Evolutionary conservation across 257 asterid genomes (phyloP), one percentile per base, ranked within the genome.

Genomic region (Scutellaria baicalensis): DNA sequence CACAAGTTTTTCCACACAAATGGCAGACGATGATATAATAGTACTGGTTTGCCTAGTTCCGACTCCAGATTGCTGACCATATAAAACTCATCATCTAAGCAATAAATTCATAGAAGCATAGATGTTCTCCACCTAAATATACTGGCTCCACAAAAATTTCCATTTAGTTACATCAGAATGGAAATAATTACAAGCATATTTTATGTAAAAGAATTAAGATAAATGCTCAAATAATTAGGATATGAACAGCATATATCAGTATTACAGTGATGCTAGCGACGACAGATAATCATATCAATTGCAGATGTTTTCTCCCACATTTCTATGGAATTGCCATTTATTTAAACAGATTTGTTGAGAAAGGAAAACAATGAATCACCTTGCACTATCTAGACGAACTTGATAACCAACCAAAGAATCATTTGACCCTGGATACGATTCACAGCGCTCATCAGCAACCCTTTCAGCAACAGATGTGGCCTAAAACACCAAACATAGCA

Each of bases 391-490:
- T 51, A 93, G 96, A 70, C 99, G 99, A 68, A 93, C 97, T 75
- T 93, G 96, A 84, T 93, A 93, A 79, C 99, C 99, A 76, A 93
- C 96, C 87, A 91, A 80, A 60, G 97, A 87, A 83, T 83, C 88
- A 58, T 80, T 75, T 52, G 96, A 87, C 81, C 99, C 99, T 48
- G 97, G 99, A 78, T 82, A 87, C 56, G 96, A 83, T 78, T 93
- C 99, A 78, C 88, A 85, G 13, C 96, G 96, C 87, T 93, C 99
- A 56, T 88, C 90, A 36, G 97, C 93, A 84, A 93, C 99, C 82
- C 99, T 83, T 81, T 91, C 97, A 78, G 97, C 96, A 78, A 93
- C 96, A 75, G 99, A 93, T 76, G 86, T 51, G 54, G 99, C 99
- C 99, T 93, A 77, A 54, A 48, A 59, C 66, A 75, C 43, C 47